Base-by-base conservation (phyloP, 1,284 basidiomycete genomes). In the Paramarasmius palmivorus region DNA sequence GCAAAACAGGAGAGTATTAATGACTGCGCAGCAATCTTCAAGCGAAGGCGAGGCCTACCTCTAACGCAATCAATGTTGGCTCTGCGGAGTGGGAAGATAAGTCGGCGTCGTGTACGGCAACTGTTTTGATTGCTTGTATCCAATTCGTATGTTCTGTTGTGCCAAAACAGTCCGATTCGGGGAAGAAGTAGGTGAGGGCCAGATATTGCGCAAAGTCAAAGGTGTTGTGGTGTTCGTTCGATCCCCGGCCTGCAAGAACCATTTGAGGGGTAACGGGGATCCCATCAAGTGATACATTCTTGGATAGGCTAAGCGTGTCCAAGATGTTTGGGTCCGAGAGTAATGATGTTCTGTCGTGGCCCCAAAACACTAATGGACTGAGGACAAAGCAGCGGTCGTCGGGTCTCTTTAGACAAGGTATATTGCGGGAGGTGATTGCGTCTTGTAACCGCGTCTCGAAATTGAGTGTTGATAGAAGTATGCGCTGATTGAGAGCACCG, bases 171-270 rank as follows among this genome's bases (percentile, higher is more conserved):
- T 88, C 82, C 14, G 76, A 79, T 59, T 90, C 86, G 5, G 79
- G 82, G 64, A 93, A 90, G 68, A 90, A 84, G 64, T 90, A 92
- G 0, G 88, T 91, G 53, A 92, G 74, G 10, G 84, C 87, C 19
- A 93, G 77, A 63, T 84, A 89, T 48, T 75, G 78, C 39, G 88
- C 86, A 47, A 79, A 83, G 60, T 88, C 84, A 53, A 86, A 75
- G 49, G 74, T 72, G 12, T 67, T 64, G 32, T 77, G 72, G 42
- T 75, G 75, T 47, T 86, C 82, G 54, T 75, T 73, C 19, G 74
- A 76, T 36, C 79, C 81, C 50, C 86, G 77, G 19, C 86, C 83
- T n/a, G 88, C 86, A 45, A 91, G 68, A 29, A 91, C 86, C 88
- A 92, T 91, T 49, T 81, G 75, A 6, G 86, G 81, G 12, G 79